A percentile compares a stretch with the other conserved stretches of the same genome.
Evolutionary conservation across 2,329 filamentous ascomycete genomes (phyloP).

Genomic region (Penicillium brevicompactum): DNA sequence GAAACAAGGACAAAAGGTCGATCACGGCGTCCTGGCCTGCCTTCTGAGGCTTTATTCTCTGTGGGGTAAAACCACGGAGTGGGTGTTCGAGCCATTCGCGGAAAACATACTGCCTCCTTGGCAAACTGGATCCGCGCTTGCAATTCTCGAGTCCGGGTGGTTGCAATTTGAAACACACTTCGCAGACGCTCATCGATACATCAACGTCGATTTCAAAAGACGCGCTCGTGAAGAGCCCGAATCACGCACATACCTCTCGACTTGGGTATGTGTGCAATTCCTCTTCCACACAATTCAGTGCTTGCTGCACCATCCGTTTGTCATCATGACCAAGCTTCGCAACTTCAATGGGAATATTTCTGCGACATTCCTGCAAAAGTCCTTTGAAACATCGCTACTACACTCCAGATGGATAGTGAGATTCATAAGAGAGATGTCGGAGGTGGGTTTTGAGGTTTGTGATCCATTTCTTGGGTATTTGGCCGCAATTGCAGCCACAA

Average conservation of each 20-base stretch:
- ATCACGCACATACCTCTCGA: constrained; percentile 24
- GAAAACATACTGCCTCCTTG: constrained; percentile 21
- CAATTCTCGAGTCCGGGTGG: constrained; percentile 29
- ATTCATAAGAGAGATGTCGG: constrained; percentile 26
- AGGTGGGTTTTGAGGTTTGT: constrained; percentile 22
- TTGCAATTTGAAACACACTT: constrained; percentile 31
- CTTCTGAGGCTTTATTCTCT: constrained; percentile 25
- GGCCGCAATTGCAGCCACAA: constrained; percentile 30
- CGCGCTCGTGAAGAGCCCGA: constrained; percentile 26
- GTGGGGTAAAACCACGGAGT: constrained; percentile 30
- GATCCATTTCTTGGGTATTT: constrained; percentile 32
- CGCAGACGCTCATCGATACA: constrained; percentile 30
- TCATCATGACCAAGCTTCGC: constrained; percentile 30
- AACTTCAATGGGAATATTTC: constrained; percentile 26
- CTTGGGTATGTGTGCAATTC: constrained; percentile 31
- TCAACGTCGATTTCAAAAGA: constrained; percentile 28
- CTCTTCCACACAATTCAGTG: constrained; percentile 29
- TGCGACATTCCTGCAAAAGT: constrained; percentile 31
- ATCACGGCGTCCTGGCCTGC: constrained; percentile 25
- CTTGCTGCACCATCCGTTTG: constrained; percentile 30
- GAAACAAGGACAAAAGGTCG: constrained; percentile 21
- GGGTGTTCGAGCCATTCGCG: constrained; percentile 24
- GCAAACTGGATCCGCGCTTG: constrained; percentile 27
- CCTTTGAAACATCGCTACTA: constrained; percentile 29
- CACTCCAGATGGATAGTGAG: constrained; percentile 31